These are phyloP conservation scores for Yamadazyma ubonensis DNA, from an alignment of 805 yeast genomes.

Conservation along the genomic window DNA sequence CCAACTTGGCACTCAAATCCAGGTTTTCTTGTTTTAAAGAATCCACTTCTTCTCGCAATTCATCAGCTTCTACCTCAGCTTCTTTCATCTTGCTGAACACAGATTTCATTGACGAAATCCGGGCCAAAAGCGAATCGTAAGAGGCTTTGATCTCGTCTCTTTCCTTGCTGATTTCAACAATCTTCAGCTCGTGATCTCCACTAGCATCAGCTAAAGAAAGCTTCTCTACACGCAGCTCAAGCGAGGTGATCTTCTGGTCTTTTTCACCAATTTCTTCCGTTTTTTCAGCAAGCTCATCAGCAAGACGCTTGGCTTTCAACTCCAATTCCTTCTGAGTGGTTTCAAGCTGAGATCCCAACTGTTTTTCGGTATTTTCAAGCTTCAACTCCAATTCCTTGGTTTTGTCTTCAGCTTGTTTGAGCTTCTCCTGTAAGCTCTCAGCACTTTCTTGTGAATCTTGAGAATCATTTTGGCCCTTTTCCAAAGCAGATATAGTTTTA, in stretches of 20 bases:
- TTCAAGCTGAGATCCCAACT: no score
- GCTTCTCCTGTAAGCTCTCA: background rate
- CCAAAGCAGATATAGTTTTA: constrained; percentile 3
- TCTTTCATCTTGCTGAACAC: constrained; percentile 72
- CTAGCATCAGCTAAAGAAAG: background rate
- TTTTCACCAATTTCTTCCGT: background rate
- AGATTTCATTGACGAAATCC: constrained; percentile 70
- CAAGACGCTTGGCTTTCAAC: background rate
- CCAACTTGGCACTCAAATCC: constrained; percentile 1
- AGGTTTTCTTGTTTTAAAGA: constrained; percentile 17
- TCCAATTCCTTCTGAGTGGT: no score
- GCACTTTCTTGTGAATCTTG: background rate
- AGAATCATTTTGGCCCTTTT: background rate
- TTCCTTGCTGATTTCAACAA: constrained; percentile 35
- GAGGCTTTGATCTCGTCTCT: constrained; percentile 57
- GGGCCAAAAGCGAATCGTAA: constrained; percentile 59
- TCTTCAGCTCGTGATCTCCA: constrained; percentile 21
- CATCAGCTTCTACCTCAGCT: constrained; percentile 60
- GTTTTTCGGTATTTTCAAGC: background rate
- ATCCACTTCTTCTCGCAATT: constrained; percentile 38
- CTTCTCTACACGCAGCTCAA: constrained; percentile 14
- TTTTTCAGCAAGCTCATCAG: background rate
- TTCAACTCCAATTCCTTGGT: background rate
- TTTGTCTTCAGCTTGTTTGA: background rate
- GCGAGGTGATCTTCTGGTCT: constrained; percentile 1